Evolutionary conservation across 805 yeast genomes (phyloP).

Genomic region (Isabelozyma gotoi): DNA sequence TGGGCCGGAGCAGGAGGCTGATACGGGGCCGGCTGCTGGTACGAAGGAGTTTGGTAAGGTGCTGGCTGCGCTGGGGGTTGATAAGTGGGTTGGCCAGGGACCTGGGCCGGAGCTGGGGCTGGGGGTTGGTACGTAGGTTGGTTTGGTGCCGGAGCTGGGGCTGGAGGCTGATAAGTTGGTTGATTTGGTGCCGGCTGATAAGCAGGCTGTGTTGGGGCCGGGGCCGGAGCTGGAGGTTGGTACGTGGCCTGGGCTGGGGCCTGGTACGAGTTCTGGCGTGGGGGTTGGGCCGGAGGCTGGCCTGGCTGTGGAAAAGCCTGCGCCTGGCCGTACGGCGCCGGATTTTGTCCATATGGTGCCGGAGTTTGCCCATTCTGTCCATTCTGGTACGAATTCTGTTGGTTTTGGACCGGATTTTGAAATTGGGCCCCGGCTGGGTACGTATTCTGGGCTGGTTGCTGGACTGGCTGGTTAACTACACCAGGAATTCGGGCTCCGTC

Average conservation of each 20-base stretch:
- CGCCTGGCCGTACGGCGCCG: conserved; percentile 8
- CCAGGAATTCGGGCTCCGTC: conserved; percentile 16
- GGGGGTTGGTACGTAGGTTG: neutral
- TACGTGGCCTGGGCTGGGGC: neutral
- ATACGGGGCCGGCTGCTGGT: conserved; percentile 2
- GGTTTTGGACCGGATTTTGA: no score
- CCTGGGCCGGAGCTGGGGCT: neutral
- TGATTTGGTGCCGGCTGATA: neutral
- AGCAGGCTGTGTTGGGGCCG: conserved; percentile 5
- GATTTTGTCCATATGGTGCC: conserved; percentile 4
- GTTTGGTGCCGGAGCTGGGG: neutral
- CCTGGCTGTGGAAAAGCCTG: conserved; percentile 3
- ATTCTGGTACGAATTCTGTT: no score
- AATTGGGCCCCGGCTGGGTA: conserved; percentile 6
- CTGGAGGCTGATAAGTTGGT: neutral
- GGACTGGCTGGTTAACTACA: conserved; percentile 7
- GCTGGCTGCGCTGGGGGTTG: neutral
- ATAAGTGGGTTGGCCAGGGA: neutral
- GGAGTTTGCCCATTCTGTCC: no score
- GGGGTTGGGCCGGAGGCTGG: neutral
- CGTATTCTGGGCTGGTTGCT: conserved; percentile 2
- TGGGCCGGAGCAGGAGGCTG: no score
- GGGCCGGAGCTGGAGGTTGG: conserved; percentile 3
- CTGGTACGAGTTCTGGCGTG: no score
- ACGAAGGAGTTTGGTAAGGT: neutral